Percentiles rank a stretch among this genome's conserved stretches.
Evolutionary conservation across 192 early-diverging fungal genomes (phyloP).

Genomic region (Linnemannia schmuckeri): DNA sequence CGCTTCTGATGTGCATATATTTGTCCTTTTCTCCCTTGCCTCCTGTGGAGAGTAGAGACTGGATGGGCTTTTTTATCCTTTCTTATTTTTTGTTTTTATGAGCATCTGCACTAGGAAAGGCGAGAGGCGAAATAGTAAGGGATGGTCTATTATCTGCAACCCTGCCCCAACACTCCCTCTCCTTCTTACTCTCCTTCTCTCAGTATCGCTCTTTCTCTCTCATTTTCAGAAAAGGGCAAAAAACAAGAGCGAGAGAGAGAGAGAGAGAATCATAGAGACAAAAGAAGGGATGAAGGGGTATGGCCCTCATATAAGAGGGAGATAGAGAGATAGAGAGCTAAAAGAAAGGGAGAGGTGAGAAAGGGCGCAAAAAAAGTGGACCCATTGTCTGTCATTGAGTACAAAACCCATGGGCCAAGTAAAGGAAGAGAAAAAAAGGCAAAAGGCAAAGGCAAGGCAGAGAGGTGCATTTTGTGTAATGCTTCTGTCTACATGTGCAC

Average conservation of each 20-base stretch:
- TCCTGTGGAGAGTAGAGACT: slow-evolving; percentile 9
- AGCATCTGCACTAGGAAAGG: neutral
- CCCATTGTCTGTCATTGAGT: too few relatives aligned
- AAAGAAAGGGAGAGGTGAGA: too few relatives aligned
- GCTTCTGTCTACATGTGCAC: too few relatives aligned
- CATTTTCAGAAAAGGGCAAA: neutral
- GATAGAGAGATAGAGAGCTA: too few relatives aligned
- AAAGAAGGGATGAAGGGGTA: too few relatives aligned
- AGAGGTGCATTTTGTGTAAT: too few relatives aligned
- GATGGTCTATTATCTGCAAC: slow-evolving; percentile 2
- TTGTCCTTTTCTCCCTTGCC: neutral
- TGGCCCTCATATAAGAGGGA: too few relatives aligned
- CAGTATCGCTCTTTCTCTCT: neutral
- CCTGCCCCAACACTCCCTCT: neutral
- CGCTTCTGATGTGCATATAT: neutral
- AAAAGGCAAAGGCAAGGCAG: too few relatives aligned
- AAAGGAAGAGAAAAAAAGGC: neutral
- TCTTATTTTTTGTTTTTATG: neutral
- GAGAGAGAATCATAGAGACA: too few relatives aligned
- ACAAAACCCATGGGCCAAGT: neutral
- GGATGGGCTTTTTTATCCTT: neutral
- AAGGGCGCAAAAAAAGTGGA: too few relatives aligned
- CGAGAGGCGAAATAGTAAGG: neutral
- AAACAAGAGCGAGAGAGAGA: too few relatives aligned
- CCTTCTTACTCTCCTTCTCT: neutral